Percentiles rank a stretch among this genome's conserved stretches.
These are phyloP conservation scores for Alternaria arborescens DNA, from an alignment of 2,329 filamentous ascomycete genomes.

Conservation along the genomic window DNA sequence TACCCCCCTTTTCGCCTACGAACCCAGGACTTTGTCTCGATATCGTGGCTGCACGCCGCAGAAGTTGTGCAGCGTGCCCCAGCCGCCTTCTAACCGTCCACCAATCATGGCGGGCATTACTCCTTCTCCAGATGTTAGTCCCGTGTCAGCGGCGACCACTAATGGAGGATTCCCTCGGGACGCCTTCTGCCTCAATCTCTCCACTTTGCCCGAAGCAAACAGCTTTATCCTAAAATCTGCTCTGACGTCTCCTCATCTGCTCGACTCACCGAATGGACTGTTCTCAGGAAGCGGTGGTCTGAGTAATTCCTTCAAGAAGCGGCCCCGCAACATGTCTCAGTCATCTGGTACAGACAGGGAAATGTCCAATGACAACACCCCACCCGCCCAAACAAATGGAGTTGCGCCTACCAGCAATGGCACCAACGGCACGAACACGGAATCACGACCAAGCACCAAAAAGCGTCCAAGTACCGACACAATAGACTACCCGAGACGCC, in stretches of 20 bases:
- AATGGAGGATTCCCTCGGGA: constrained; percentile 51
- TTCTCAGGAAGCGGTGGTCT: constrained; percentile 39
- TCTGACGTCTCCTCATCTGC: constrained; percentile 50
- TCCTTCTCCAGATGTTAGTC: constrained; percentile 54
- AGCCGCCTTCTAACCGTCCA: constrained; percentile 36
- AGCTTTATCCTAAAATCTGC: constrained; percentile 50
- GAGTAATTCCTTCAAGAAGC: constrained; percentile 47
- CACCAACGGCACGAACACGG: constrained; percentile 31
- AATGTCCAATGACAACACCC: constrained; percentile 46
- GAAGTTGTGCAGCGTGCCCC: constrained; percentile 39
- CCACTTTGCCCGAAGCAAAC: constrained; percentile 48
- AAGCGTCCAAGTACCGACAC: constrained; percentile 53
- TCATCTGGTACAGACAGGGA: constrained; percentile 53
- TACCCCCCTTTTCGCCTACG: constrained; percentile 13
- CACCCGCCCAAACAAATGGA: constrained; percentile 39
- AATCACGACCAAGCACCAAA: constrained; percentile 43
- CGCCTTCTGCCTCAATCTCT: constrained; percentile 53
- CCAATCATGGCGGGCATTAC: constrained; percentile 53
- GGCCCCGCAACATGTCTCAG: constrained; percentile 55
- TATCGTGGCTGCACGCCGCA: constrained; percentile 44
- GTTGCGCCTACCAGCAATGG: constrained; percentile 44
- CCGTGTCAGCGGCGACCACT: constrained; percentile 53
- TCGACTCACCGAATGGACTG: constrained; percentile 49
- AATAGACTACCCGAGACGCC: constrained; percentile 54
- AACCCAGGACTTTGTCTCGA: constrained; percentile 20